Evolutionary conservation across 371 early-diverging fungal genomes (phyloP).

Genomic region (Sporodiniella umbellata): DNA sequence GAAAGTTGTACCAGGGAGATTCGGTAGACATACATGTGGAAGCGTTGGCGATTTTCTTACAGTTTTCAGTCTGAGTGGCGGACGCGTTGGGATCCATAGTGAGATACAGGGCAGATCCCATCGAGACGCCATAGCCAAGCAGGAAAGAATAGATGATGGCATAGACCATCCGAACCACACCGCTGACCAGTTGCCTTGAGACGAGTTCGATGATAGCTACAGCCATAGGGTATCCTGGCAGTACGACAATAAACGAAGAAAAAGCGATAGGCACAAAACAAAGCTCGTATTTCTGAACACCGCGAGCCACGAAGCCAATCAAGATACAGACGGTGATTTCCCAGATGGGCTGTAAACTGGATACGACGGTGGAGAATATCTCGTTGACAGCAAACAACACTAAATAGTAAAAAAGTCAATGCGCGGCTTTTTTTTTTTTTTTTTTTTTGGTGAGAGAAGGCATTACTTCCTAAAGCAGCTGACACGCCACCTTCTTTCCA

Average conservation of each 20-base stretch:
- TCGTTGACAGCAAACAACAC: constrained; percentile 45
- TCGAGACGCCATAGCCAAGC: constrained; percentile 76
- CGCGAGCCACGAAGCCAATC: constrained; percentile 61
- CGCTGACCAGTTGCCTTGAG: constrained; percentile 80
- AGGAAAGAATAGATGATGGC: constrained; percentile 75
- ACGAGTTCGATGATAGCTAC: constrained; percentile 77
- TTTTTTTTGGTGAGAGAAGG: not conserved
- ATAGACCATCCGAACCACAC: constrained; percentile 78
- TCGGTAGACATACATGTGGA: constrained; percentile 26
- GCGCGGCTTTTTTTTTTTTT: not conserved
- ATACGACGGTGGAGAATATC: constrained; percentile 27
- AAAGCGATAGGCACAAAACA: constrained; percentile 50
- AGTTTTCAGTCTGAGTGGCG: constrained; percentile 3
- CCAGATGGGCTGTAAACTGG: constrained; percentile 53
- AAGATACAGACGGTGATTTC: constrained; percentile 69
- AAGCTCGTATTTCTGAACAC: constrained; percentile 27
- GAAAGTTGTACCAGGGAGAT: constrained; percentile 29
- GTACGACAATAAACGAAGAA: constrained; percentile 53
- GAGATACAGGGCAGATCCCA: constrained; percentile 57
- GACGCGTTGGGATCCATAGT: constrained; percentile 25
- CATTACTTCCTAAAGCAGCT: constrained; percentile 43
- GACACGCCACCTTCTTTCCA: constrained; percentile 42
- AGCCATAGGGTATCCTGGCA: constrained; percentile 75
- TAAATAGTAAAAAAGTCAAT: constrained; percentile 8
- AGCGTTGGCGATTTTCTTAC: constrained; percentile 16